A percentile compares a stretch with the other conserved stretches of the same genome.
These are phyloP conservation scores for Pseudohyphozyma bogoriensis DNA, from an alignment of 768 basidiomycete genomes.

Conservation along the genomic window DNA sequence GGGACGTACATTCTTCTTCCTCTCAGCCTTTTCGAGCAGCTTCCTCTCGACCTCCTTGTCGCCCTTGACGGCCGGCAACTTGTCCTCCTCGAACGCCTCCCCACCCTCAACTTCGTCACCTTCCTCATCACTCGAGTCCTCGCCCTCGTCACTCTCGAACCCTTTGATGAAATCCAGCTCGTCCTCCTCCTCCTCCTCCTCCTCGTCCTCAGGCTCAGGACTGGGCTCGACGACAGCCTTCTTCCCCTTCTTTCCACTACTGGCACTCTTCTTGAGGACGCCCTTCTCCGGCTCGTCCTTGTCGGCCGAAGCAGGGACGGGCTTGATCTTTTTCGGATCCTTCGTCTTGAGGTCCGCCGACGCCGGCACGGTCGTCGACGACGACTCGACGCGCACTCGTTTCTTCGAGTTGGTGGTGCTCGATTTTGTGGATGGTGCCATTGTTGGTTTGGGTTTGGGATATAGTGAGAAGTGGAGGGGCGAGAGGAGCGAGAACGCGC, in stretches of 20 bases:
- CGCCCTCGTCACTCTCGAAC: conserved; percentile 35
- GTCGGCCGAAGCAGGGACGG: too few species aligned
- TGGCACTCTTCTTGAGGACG: conserved; percentile 48
- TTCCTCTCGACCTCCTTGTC: conserved; percentile 23
- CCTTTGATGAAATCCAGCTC: conserved; percentile 30
- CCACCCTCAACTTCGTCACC: conserved; percentile 13
- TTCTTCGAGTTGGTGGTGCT: too few species aligned
- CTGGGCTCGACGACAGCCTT: not conserved
- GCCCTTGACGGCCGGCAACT: conserved; percentile 21
- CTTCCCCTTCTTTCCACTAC: too few species aligned
- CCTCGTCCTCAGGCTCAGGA: conserved; percentile 36
- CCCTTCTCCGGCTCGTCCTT: conserved; percentile 68
- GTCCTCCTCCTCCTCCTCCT: conserved; percentile 34
- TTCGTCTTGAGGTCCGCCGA: too few species aligned
- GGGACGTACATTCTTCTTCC: conserved; percentile 20
- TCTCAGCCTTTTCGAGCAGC: conserved; percentile 21
- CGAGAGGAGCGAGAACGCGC: too few species aligned
- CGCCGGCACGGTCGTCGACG: too few species aligned
- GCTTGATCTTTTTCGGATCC: too few species aligned
- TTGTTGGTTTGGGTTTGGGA: too few species aligned
- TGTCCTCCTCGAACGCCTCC: conserved; percentile 10
- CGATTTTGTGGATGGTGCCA: too few species aligned
- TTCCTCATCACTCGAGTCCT: conserved; percentile 35
- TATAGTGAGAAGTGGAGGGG: too few species aligned
- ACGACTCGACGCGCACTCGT: too few species aligned